phyloP scores from a whole-genome alignment of 352 stramenopile species.

The Stramenopiles sp. region DNA sequence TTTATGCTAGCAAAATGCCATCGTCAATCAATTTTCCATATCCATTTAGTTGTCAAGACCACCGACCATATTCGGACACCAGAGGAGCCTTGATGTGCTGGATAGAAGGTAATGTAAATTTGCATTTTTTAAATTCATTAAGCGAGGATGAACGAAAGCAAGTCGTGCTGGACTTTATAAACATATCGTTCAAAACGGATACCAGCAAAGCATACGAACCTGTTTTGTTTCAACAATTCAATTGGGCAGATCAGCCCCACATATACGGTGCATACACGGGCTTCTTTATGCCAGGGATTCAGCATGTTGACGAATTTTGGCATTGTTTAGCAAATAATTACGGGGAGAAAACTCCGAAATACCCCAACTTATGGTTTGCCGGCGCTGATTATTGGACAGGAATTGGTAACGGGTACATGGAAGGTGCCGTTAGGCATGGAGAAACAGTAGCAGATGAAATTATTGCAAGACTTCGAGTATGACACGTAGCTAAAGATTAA shows the following conservation, averaged over 20 bases:
- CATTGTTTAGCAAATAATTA: not conserved
- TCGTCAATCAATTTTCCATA: not conserved
- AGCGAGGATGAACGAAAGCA: not conserved
- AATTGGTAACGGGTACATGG: not conserved
- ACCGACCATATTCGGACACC: not conserved
- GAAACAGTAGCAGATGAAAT: not conserved
- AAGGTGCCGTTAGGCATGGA: not conserved
- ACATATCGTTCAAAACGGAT: not conserved
- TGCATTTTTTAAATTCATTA: not conserved
- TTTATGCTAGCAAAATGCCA: not conserved
- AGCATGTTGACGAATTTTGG: not conserved
- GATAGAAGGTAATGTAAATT: not conserved
- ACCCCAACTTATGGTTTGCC: not conserved
- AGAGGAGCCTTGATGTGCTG: not conserved
- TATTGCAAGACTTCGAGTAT: not conserved
- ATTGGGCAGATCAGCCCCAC: not conserved
- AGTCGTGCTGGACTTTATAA: not conserved
- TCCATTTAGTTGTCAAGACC: not conserved
- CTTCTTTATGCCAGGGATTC: not conserved
- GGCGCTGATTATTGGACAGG: not conserved
- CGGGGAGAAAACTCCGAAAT: not conserved
- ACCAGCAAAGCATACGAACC: not conserved
- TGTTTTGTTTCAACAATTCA: not conserved
- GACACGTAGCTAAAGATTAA: no score
- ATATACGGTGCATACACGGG: constrained; percentile 7